Base-by-base conservation (phyloP, 202 grass and related monocot genomes). In the Dendrocalamus latiflorus region DNA sequence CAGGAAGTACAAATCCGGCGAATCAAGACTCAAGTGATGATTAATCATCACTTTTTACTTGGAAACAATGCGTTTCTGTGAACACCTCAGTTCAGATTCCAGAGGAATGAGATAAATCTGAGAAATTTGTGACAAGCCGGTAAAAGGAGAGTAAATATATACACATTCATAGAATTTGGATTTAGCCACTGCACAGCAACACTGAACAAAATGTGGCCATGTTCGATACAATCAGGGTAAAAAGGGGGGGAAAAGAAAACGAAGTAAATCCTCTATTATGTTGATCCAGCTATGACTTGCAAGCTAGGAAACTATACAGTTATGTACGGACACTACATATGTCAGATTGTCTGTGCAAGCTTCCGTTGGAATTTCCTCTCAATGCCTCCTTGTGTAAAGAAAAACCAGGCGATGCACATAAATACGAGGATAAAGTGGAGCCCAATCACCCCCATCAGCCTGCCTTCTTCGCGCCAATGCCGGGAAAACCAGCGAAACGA, bases 191-290 rank as follows among this genome's bases (percentile, higher is more conserved):
- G 70, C 57, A 81, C 71, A 77, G 77, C 47, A 73, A 59, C 78
- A 89, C 66, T 60, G 6, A 72, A 89, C 88, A 89, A 78, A 86
- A 78, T 89, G 83, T 72, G 66, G 57, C 78, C 28, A 59, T 60
- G 83, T 78, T 89, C 72, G 72, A 78, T 82, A 81, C 83, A 85
- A 85, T 77, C 47, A 57, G 41, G 63, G 21, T 55, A 63, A 65
- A n/a, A 45, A 49, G 14, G 18, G 47, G 47, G 20, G 26, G 2
- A 15, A 25, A 6, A 76, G 62, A 8, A 26, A 70, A 38, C 37
- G 63, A 70, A 77, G 1, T 10, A 43, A 87, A 43, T 36, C 1
- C 12, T 75, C 56, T 66, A 85, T 72, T 53, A 37, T 81, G 18
- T 39, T 41, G 64, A 79, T 53, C 53, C 54, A 80, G 18, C 41